phyloP scores from a whole-genome alignment of 257 asterid genomes.

The Lavandula angustifolia region DNA sequence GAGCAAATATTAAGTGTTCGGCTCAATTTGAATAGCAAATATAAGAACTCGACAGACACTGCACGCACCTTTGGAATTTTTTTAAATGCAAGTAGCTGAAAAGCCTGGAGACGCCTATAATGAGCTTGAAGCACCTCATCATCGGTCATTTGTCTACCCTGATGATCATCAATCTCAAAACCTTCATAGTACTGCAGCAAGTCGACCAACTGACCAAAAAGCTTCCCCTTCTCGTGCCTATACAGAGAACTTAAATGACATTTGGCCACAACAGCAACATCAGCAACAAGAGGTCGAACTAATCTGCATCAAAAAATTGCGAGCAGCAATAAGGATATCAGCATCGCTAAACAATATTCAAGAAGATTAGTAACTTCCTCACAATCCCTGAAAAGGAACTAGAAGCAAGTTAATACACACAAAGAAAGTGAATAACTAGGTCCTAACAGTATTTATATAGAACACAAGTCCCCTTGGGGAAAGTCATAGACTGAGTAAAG shows the following conservation, averaged over 20 bases:
- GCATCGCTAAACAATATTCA: slow-evolving; percentile 17
- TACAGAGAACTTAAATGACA: slow-evolving; percentile 92
- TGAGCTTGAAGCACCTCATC: slow-evolving; percentile 95
- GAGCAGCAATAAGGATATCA: slow-evolving; percentile 24
- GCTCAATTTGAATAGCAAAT: slow-evolving; percentile 5
- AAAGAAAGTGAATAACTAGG: slow-evolving; percentile 16
- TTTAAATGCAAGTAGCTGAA: slow-evolving; percentile 85
- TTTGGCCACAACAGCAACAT: slow-evolving; percentile 91
- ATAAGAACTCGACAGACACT: slow-evolving; percentile 4
- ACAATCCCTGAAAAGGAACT: slow-evolving; percentile 21
- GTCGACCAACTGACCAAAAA: slow-evolving; percentile 93
- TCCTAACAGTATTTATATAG: slow-evolving; percentile 18
- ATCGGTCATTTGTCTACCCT: slow-evolving; percentile 96
- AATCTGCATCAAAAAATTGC: slow-evolving; percentile 51
- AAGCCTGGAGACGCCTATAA: slow-evolving; percentile 90
- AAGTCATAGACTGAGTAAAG: slow-evolving; percentile 6
- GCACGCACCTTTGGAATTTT: slow-evolving; percentile 77
- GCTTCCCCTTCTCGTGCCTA: slow-evolving; percentile 86
- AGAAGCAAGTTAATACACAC: neutral
- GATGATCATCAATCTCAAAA: slow-evolving; percentile 90
- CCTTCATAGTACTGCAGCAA: slow-evolving; percentile 94
- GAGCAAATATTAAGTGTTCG: slow-evolving; percentile 3
- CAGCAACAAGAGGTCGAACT: slow-evolving; percentile 91
- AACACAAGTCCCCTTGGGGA: slow-evolving; percentile 14
- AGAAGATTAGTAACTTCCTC: neutral